A percentile compares a stretch with the other conserved stretches of the same genome.
Evolutionary conservation across 129 eudicot genomes (phyloP).

Genomic region (Helichrysum umbraculigerum): DNA sequence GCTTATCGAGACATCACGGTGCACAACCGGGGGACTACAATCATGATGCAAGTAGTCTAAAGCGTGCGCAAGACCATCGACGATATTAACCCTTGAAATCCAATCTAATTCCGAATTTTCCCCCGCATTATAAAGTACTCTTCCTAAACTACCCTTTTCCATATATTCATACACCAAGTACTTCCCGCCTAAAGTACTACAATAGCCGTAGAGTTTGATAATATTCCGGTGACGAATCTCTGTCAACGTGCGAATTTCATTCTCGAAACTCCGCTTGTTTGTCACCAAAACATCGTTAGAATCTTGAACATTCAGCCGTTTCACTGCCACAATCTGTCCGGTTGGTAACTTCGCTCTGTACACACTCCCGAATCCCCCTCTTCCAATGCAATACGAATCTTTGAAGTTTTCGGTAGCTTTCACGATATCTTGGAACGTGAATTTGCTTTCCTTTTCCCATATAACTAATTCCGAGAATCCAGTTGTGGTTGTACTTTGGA

Average conservation of each 20-base stretch:
- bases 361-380: conserved; percentile 85
- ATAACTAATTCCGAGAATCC: conserved; percentile 44
- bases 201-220: conserved; percentile 74
- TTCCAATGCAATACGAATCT: conserved; percentile 71
- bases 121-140: conserved; percentile 41
- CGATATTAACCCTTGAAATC: conserved; percentile 65
- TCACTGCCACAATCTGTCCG: conserved; percentile 70
- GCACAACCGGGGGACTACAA: conserved; percentile 76
- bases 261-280: conserved; percentile 65
- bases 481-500: not conserved
- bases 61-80: conserved; percentile 79
- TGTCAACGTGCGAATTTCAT: conserved; percentile 73
- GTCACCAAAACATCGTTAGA: conserved; percentile 43
- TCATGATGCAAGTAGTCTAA: conserved; percentile 94
- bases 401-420: conserved; percentile 78
- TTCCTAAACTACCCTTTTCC: conserved; percentile 85
- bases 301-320: conserved; percentile 38
- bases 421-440: conserved; percentile 68
- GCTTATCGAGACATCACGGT: conserved; percentile 69
- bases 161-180: conserved; percentile 75
- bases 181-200: conserved; percentile 54
- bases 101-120: conserved; percentile 56
- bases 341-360: conserved; percentile 60
- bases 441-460: conserved; percentile 61
- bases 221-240: conserved; percentile 83